phyloP scores from a whole-genome alignment of 2,329 filamentous ascomycete genomes.

The Cercospora sp. region DNA sequence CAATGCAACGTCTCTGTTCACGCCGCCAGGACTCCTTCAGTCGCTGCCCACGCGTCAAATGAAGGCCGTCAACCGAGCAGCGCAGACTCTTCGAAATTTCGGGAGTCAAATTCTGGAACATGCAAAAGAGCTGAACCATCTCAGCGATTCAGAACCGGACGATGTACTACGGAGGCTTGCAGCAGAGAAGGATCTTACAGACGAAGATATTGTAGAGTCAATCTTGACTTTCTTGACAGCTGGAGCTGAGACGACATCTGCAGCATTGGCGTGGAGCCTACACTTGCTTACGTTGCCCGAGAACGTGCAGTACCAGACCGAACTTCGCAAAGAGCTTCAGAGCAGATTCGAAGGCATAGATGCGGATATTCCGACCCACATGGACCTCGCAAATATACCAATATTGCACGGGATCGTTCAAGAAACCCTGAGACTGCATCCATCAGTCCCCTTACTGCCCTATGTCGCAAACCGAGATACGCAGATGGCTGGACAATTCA shows the following conservation, averaged over 20 bases:
- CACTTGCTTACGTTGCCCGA: not conserved
- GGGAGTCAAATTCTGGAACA: not conserved
- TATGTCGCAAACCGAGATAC: not conserved
- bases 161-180: not conserved
- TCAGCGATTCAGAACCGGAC: not conserved
- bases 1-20: not conserved
- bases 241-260: not conserved
- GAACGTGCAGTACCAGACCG: not conserved
- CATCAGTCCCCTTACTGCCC: not conserved
- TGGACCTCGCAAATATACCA: not conserved
- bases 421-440: not conserved
- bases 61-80: not conserved
- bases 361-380: not conserved
- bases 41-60: not conserved
- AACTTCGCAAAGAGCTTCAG: not conserved
- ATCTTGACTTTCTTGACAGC: not conserved
- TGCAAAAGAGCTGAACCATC: not conserved
- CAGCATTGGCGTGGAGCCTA: not conserved
- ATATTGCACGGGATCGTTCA: not conserved
- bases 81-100: not conserved
- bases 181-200: not conserved
- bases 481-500: not conserved
- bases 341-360: not conserved
- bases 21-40: not conserved
- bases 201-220: not conserved